These are phyloP conservation scores for Aspergillus biplanus DNA, from an alignment of 495 filamentous ascomycete species.

Conservation along the genomic window DNA sequence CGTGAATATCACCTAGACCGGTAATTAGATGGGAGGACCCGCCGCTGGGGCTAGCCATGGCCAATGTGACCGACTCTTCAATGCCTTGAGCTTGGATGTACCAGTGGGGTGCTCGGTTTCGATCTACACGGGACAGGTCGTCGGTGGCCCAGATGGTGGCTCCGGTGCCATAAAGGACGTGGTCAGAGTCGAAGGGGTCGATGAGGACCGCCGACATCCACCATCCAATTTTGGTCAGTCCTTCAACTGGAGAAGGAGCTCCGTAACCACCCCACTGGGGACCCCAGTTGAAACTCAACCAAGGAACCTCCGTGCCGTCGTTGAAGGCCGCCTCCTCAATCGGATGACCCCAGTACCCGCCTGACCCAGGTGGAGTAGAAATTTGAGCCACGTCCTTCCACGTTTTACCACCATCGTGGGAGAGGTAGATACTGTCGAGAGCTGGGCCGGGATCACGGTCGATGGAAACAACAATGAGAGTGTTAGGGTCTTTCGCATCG, in stretches of 20 bases:
- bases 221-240: slow-evolving; percentile 54
- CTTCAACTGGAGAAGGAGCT: slow-evolving; percentile 23
- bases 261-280: slow-evolving; percentile 26
- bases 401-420: slow-evolving; percentile 23
- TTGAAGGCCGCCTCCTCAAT: slow-evolving; percentile 30
- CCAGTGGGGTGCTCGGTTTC: slow-evolving; percentile 51
- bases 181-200: slow-evolving; percentile 61
- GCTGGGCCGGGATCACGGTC: slow-evolving; percentile 25
- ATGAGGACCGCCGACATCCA: slow-evolving; percentile 66
- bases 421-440: slow-evolving; percentile 25
- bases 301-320: slow-evolving; percentile 43
- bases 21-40: slow-evolving; percentile 57
- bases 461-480: slow-evolving; percentile 18
- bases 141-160: slow-evolving; percentile 56
- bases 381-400: slow-evolving; percentile 27
- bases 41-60: slow-evolving; percentile 50
- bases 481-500: slow-evolving; percentile 22
- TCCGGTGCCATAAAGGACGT: slow-evolving; percentile 63
- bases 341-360: slow-evolving; percentile 54
- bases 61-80: slow-evolving; percentile 59
- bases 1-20: slow-evolving; percentile 62
- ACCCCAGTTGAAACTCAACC: slow-evolving; percentile 28
- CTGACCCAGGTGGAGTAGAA: slow-evolving; percentile 23
- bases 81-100: slow-evolving; percentile 59
- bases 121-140: slow-evolving; percentile 47